Percentiles rank a stretch among this genome's conserved stretches.
These are phyloP conservation scores for Larix kaempferi DNA, from an alignment of 75 land plant genomes.

Conservation along the genomic window DNA sequence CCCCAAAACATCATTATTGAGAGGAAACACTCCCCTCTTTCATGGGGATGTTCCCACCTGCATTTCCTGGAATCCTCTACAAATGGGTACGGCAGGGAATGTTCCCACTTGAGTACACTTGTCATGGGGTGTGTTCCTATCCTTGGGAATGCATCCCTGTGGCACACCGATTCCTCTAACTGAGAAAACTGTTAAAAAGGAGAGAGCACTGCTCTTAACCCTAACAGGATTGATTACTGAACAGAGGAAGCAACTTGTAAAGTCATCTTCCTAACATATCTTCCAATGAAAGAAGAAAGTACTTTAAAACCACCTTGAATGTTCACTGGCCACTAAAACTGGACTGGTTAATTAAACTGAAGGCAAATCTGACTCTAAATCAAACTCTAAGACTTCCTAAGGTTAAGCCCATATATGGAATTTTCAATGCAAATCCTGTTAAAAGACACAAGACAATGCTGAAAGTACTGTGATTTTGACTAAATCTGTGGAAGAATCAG, in stretches of 20 bases:
- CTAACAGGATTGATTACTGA: not conserved
- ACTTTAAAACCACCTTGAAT: not conserved
- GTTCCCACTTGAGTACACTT: too few species aligned
- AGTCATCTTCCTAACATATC: not conserved
- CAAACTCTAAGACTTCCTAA: not conserved
- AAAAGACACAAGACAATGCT: not conserved
- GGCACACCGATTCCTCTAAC: not conserved
- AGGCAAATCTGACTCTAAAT: not conserved
- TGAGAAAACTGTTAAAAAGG: not conserved
- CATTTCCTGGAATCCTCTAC: too few species aligned
- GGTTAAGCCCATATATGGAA: not conserved
- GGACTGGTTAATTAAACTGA: not conserved
- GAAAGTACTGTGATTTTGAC: not conserved
- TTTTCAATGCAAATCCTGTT: not conserved
- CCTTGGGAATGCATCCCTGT: too few species aligned
- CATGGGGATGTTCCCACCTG: too few species aligned
- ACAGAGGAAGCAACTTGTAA: not conserved
- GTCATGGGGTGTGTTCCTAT: too few species aligned
- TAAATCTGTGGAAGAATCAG: not conserved
- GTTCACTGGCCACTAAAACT: not conserved
- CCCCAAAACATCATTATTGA: too few species aligned
- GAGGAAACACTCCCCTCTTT: too few species aligned
- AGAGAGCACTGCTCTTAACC: not conserved
- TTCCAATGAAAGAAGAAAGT: not conserved
- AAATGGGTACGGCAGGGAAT: too few species aligned